Base-by-base conservation (phyloP, 176 grass and related monocot species). In the Luzula sylvatica region DNA sequence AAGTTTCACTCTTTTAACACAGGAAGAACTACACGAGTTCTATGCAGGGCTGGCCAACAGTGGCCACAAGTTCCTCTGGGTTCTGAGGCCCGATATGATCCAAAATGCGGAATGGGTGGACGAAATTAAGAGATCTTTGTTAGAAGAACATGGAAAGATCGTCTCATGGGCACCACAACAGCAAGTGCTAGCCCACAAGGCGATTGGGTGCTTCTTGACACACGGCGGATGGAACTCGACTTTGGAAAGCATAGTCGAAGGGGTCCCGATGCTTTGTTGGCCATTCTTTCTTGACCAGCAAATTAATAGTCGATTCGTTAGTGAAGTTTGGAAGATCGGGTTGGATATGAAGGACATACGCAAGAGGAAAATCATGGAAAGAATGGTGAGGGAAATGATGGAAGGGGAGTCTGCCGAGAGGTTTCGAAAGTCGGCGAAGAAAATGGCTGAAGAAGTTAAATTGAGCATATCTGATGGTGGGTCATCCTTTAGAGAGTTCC, bases 181-280 rank as follows among this genome's bases (percentile, higher is more conserved):
- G 2, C 77, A 78, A 19, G 87, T 93, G 24, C 46, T 93, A 45
- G 50, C 38, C 23, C 81, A 93, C 52, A 65, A 23, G 0, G 73
- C 81, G 0, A 70, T 93, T 7, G 19, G 44, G 14, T 81, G 87
- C 50, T 83, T 89, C 18, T 50, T 92, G 8, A 84, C 76, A 9
- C 86, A 92, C 50, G 28, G 32, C n/a, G 82, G 87, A n/a, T 84
- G 86, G 80, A 92, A 92, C 64, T 92, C 80, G 9, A 65, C 65
- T 26, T 2, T 71, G 23, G 83, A 83, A 56, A 77, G 74, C 46
- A 53, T 69, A 30, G 55, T 47, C 2, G 65, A 55, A 40, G 73
- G 73, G 11, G 46, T 69, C 24, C 73, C 73, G 0, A 76, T 76
- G 64, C 15, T 76, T 6, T 76, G 73, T 55, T 69, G 65, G 55